These are phyloP conservation scores for Botryotinia calthae DNA, from an alignment of 2,329 filamentous ascomycete genomes.

Conservation along the genomic window DNA sequence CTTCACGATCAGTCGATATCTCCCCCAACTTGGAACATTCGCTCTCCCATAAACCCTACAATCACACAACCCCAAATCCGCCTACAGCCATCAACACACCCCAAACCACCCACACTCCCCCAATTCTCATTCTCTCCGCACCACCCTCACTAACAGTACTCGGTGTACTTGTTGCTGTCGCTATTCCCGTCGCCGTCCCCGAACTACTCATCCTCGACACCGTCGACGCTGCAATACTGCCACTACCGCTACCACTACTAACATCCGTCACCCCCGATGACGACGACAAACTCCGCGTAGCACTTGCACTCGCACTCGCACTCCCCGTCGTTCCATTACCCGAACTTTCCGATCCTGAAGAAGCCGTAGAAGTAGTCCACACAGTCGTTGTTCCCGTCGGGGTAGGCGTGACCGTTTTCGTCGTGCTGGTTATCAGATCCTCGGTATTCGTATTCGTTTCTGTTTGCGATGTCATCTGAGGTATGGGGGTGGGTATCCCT, in stretches of 20 bases:
- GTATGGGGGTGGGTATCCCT: not conserved
- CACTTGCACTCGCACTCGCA: not conserved
- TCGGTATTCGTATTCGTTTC: not conserved
- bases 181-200: not conserved
- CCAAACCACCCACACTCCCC: too few species aligned
- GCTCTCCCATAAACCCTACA: not conserved
- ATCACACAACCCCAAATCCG: not conserved
- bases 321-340: not conserved
- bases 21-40: not conserved
- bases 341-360: not conserved
- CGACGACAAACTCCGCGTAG: not conserved
- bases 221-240: not conserved
- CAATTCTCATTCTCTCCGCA: not conserved
- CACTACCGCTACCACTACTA: not conserved
- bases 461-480: not conserved
- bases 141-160: not conserved
- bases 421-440: not conserved
- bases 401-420: not conserved
- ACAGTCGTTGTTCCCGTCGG: constrained; percentile 1
- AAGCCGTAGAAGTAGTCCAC: constrained; percentile 7
- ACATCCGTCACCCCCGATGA: not conserved
- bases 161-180: not conserved
- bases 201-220: not conserved
- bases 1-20: not conserved
- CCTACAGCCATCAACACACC: not conserved